These are phyloP conservation scores for Cladophialophora exuberans DNA, from an alignment of 2,329 filamentous ascomycete species.

Conservation along the genomic window DNA sequence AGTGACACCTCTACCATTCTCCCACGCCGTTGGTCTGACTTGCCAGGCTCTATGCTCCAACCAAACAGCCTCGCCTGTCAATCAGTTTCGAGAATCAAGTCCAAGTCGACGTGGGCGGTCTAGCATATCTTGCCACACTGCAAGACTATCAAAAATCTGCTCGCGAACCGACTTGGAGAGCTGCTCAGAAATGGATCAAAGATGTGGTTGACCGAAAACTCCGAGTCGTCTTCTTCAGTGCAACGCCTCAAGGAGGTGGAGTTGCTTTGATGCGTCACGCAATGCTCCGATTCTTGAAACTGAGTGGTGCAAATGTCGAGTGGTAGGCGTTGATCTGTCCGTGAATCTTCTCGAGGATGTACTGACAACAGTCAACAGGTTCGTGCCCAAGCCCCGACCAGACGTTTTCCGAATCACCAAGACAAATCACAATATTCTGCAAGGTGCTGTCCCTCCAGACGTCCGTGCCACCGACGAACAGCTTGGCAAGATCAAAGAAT, in stretches of 20 bases:
- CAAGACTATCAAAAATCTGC: conserved; percentile 66
- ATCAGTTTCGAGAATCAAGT: conserved; percentile 71
- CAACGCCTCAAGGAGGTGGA: conserved; percentile 79
- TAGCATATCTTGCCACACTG: conserved; percentile 61
- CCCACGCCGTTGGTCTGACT: conserved; percentile 1
- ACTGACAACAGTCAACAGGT: conserved; percentile 46
- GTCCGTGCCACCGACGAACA: conserved; percentile 67
- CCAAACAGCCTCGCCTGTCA: conserved; percentile 66
- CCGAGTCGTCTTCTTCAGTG: conserved; percentile 77
- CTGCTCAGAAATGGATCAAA: conserved; percentile 65
- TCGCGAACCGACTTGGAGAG: conserved; percentile 64
- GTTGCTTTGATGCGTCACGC: conserved; percentile 83
- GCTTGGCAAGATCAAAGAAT: conserved; percentile 66
- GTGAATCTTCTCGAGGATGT: neutral
- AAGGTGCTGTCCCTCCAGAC: conserved; percentile 70
- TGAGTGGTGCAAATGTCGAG: conserved; percentile 68
- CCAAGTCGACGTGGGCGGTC: conserved; percentile 69
- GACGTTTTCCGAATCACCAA: conserved; percentile 83
- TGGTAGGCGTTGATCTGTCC: conserved; percentile 63
- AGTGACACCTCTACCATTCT: conserved; percentile 36
- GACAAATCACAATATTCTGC: conserved; percentile 85
- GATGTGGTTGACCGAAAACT: conserved; percentile 66
- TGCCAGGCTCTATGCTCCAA: conserved; percentile 70
- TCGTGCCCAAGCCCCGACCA: conserved; percentile 76
- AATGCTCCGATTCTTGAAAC: conserved; percentile 69